Percentiles rank a stretch among this genome's conserved stretches.
Conservation (phyloP, 139 green algal species). For the Chlamydomonas applanata region DNA sequence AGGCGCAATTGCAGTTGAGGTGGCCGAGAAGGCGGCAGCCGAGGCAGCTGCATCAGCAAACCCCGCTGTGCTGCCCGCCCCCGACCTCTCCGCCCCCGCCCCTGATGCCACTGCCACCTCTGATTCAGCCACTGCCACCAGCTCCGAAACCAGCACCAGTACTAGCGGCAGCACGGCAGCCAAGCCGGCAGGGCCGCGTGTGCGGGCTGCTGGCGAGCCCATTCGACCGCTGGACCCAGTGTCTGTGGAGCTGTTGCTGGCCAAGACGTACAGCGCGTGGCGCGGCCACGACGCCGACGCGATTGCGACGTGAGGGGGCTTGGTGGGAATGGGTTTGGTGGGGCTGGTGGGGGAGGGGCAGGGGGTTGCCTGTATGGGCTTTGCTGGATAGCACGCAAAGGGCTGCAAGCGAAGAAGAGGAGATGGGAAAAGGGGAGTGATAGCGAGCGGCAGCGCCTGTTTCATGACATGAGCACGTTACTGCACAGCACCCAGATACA, state of each 20-base stretch:
- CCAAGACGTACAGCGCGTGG: constrained; percentile 54
- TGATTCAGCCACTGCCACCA: neutral
- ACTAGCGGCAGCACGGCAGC: neutral
- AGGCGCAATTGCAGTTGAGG: no score
- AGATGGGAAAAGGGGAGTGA: no score
- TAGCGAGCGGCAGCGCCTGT: no score
- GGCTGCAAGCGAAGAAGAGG: no score
- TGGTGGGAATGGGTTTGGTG: no score
- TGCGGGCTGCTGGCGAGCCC: neutral
- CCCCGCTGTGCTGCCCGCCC: no score
- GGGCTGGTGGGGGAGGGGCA: neutral
- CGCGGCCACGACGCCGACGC: constrained; percentile 55
- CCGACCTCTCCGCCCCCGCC: no score
- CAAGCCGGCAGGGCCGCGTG: neutral
- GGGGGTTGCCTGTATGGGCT: no score
- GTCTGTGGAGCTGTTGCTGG: constrained; percentile 44
- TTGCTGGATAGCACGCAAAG: no score
- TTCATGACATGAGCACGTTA: no score
- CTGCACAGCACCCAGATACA: no score
- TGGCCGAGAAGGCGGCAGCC: no score
- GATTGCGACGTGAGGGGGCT: constrained; percentile 31
- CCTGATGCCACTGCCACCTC: neutral
- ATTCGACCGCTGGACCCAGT: constrained; percentile 32
- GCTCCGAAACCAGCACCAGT: neutral
- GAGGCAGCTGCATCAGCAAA: neutral